Conservation (phyloP, 1,139 yeast species). For the Geotrichum carabidarum region DNA sequence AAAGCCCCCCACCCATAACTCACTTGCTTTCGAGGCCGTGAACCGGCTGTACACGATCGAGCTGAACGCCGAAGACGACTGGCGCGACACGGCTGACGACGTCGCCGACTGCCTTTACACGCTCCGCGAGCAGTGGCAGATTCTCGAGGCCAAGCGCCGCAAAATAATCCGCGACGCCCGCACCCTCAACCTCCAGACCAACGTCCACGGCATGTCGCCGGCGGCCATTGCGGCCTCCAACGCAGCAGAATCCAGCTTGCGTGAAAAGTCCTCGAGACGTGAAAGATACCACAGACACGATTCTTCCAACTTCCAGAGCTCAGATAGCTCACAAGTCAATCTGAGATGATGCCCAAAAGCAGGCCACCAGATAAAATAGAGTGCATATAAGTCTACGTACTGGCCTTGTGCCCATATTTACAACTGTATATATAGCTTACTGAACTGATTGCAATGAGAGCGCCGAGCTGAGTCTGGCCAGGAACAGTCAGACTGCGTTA, state of each 20-base stretch:
- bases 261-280: not conserved
- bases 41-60: slow-evolving; percentile 20
- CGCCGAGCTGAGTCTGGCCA: too few species aligned
- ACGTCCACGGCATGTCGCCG: slow-evolving; percentile 1
- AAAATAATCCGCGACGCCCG: slow-evolving; percentile 1
- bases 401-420: too few species aligned
- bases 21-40: slow-evolving; percentile 20
- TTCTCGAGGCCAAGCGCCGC: slow-evolving; percentile 1
- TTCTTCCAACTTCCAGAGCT: not conserved
- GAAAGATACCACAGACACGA: not conserved
- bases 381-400: not conserved
- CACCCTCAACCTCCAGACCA: not conserved
- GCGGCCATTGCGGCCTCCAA: not conserved
- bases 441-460: too few species aligned
- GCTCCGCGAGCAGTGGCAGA: slow-evolving; percentile 5
- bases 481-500: too few species aligned
- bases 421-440: too few species aligned
- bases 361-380: not conserved
- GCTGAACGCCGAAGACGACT: slow-evolving; percentile 28
- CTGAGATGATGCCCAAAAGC: too few species aligned
- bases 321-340: not conserved
- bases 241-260: not conserved
- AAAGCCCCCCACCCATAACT: slow-evolving; percentile 8
- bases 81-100: slow-evolving; percentile 26
- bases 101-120: slow-evolving; percentile 15